Evolutionary conservation across 495 filamentous ascomycete species (phyloP), one percentile per base, ranked within the genome.

Genomic region (Bryoglossum gracile): DNA sequence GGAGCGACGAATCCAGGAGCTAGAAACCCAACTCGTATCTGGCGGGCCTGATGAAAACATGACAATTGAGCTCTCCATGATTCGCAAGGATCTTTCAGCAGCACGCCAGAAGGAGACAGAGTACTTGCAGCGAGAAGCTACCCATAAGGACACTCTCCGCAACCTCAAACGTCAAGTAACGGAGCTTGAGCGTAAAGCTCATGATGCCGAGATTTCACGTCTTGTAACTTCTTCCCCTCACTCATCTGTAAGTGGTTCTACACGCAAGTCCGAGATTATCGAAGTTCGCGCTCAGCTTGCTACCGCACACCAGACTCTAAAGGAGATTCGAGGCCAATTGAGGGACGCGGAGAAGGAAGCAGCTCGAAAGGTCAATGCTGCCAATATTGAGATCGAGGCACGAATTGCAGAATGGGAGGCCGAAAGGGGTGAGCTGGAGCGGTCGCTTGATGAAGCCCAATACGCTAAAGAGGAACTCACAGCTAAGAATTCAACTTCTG

Each of bases 51-150:
- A 73, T 24, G 57, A 53, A 35, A 72, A 68, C 16, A 56, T 68
- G 17, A 65, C 68, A n/a, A 70, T 72, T 51, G 81, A 86, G 47
- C 56, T 84, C 2, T 79, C 73, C 2, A 45, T 76, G 0, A 63
- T 84, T 25, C 79, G 78, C 3, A 73, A 73, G 17, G 78, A 77
- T 49, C 67, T 87, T 13, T 75, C 80, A 1, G 74, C 77, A 43
- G 76, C 80, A 25, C 73, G 81, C 9, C 76, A 76, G 48, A 81
- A 80, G 24, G 82, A 87, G 48, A 72, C 73, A 36, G 73, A 77
- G 22, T 66, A 78, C 51, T 63, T 82, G 8, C 74, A 83, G 58
- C 78, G 79, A 8, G 84, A 87, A 54, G 68, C 72, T 14, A 61
- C 75, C 11, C 77, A 81, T 32, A 83, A 80, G 48, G 74, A 76